phyloP scores from a whole-genome alignment of 1,284 basidiomycete species.

The Rhodotorula sp. region DNA sequence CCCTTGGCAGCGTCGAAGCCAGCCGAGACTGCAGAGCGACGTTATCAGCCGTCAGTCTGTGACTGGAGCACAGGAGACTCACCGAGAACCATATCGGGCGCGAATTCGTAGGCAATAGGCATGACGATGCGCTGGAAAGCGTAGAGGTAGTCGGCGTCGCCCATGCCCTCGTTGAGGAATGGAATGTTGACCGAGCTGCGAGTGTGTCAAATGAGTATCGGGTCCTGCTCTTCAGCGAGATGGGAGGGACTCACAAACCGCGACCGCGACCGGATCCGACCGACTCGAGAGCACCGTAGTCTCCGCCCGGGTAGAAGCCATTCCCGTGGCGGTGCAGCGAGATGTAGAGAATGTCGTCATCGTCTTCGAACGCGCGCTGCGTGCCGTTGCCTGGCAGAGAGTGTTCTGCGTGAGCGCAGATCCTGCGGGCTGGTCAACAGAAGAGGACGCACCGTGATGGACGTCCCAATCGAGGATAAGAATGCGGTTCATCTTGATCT shows the following conservation, averaged over 20 bases:
- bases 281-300: slow-evolving; percentile 81
- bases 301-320: slow-evolving; percentile 91
- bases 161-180: slow-evolving; percentile 86
- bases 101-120: slow-evolving; percentile 96
- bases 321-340: slow-evolving; percentile 94
- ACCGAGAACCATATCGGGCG: slow-evolving; percentile 95
- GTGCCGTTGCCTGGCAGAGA: slow-evolving; percentile 87
- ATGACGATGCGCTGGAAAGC: slow-evolving; percentile 95
- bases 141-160: slow-evolving; percentile 92
- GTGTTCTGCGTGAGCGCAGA: not conserved
- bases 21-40: slow-evolving; percentile 73
- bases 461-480: slow-evolving; percentile 98
- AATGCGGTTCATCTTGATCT: slow-evolving; percentile 65
- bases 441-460: slow-evolving; percentile 74
- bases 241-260: slow-evolving; percentile 68
- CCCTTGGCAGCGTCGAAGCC: slow-evolving; percentile 96
- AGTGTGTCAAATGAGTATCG: not conserved
- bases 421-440: not conserved
- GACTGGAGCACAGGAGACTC: slow-evolving; percentile 46
- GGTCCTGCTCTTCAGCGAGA: not conserved
- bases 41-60: no score
- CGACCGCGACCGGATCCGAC: slow-evolving; percentile 79
- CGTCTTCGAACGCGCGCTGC: slow-evolving; percentile 90
- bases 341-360: slow-evolving; percentile 88
- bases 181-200: slow-evolving; percentile 89